Evolutionary conservation across 257 asterid species (phyloP), one percentile per base, ranked within the genome.

Genomic region (Fraxinus pennsylvanica): DNA sequence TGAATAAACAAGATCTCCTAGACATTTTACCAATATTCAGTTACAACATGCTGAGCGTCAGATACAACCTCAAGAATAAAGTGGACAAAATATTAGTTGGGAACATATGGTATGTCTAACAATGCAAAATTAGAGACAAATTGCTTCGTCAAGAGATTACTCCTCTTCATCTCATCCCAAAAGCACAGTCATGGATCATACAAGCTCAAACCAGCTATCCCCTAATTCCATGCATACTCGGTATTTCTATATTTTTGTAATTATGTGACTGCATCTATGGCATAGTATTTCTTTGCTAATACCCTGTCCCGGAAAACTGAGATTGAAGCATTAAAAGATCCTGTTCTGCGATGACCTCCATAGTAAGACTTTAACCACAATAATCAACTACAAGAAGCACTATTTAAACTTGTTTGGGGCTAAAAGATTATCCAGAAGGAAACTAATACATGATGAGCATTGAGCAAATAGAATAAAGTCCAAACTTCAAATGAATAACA

Each of bases 391-490:
- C 59, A 15, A 47, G 59, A 47, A 47, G 59, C 7, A 47, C 59
- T 47, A 47, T 47, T 47, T 47, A 15, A 47, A 47, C 59, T 47
- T 47, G 57, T 47, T 47, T 47, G 57, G n/a, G 6, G n/a, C n/a
- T 47, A 47, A 47, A 47, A 47, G 15, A 15, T 47, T 15, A 47
- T 47, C 59, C 59, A 15, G 21, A 1, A 15, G 59, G 7, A 47
- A 47, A 17, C n/a, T 47, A 19, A 72, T 52, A 59, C 67, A 59
- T 59, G 29, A 59, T 59, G 67, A 59, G 27, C 77, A 50, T 72
- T 71, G 9, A 72, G 21, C 33, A 67, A 77, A 76, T 57, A 35
- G 12, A 71, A 78, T 47, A 13, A 13, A 21, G 30, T 17, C 27
- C 10, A 15, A 6, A 0, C 50, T 4, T 39, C 2, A 33, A 80